These are phyloP conservation scores for Trichocladium uniseriatum DNA, from an alignment of 495 filamentous ascomycete genomes.

Conservation along the genomic window DNA sequence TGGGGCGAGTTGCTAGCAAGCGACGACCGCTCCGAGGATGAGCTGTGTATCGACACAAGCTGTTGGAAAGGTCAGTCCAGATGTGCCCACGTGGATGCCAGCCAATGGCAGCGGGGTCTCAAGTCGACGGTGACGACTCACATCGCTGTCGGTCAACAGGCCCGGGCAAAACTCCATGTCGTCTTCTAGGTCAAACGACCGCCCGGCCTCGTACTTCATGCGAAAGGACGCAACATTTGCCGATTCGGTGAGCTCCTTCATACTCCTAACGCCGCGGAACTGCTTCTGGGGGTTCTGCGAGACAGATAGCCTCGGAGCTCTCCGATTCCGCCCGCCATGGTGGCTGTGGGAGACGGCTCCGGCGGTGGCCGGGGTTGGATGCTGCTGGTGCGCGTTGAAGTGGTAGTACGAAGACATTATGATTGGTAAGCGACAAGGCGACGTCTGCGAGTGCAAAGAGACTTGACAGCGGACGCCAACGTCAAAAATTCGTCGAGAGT, in stretches of 20 bases:
- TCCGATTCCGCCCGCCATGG: constrained; percentile 77
- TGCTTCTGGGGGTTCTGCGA: constrained; percentile 78
- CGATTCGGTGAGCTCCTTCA: constrained; percentile 80
- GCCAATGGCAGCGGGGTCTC: constrained; percentile 1
- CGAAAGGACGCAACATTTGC: constrained; percentile 67
- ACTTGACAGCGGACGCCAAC: constrained; percentile 14
- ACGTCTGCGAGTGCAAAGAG: constrained; percentile 13
- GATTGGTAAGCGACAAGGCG: constrained; percentile 10
- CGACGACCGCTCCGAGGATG: constrained; percentile 88
- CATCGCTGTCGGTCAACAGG: constrained; percentile 91
- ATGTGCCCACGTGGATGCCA: not conserved
- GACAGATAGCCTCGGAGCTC: constrained; percentile 71
- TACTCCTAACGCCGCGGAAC: constrained; percentile 70
- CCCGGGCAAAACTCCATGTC: constrained; percentile 94
- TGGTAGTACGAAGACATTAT: constrained; percentile 73
- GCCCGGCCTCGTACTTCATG: constrained; percentile 76
- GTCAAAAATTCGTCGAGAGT: constrained; percentile 12
- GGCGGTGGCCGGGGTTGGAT: constrained; percentile 48
- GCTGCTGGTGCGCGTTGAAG: constrained; percentile 57
- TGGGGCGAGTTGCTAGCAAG: constrained; percentile 90
- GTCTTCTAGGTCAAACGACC: constrained; percentile 95
- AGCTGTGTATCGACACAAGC: constrained; percentile 78
- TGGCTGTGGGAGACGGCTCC: constrained; percentile 56
- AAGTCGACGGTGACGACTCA: constrained; percentile 45
- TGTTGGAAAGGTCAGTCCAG: constrained; percentile 29